Evolutionary conservation across 2,329 filamentous ascomycete species (phyloP).

Genomic region (Verruconis gallopava): DNA sequence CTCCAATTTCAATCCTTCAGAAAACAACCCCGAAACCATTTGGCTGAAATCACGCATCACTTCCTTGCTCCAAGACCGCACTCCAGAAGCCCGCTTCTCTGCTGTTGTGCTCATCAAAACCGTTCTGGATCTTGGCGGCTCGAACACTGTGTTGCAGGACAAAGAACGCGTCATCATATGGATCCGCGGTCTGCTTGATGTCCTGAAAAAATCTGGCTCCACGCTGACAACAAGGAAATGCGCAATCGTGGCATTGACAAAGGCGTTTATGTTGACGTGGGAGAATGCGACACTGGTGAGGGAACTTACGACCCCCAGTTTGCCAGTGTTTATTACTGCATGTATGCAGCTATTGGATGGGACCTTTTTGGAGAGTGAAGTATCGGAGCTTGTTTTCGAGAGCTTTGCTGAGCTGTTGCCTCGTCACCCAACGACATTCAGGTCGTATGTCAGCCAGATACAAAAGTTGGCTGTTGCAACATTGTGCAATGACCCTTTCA

Average conservation of each 20-base stretch:
- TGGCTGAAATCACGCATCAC: constrained; percentile 66
- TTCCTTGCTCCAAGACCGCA: constrained; percentile 66
- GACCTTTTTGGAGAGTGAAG: constrained; percentile 12
- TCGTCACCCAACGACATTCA: constrained; percentile 72
- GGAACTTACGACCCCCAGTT: constrained; percentile 74
- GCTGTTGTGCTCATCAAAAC: constrained; percentile 71
- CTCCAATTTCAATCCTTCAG: constrained; percentile 49
- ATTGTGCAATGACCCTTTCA: constrained; percentile 52
- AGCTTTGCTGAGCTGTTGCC: constrained; percentile 60
- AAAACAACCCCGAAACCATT: constrained; percentile 41
- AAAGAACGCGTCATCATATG: constrained; percentile 44
- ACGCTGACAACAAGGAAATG: constrained; percentile 60
- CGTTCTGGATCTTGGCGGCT: constrained; percentile 68
- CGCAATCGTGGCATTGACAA: constrained; percentile 61
- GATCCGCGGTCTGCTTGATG: constrained; percentile 60
- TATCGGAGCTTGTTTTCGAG: constrained; percentile 42
- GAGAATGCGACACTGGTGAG: constrained; percentile 70
- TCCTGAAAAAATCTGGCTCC: constrained; percentile 64
- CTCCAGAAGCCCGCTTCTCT: constrained; percentile 59
- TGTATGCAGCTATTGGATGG: constrained; percentile 50
- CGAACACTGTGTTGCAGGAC: constrained; percentile 62
- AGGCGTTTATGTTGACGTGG: constrained; percentile 73
- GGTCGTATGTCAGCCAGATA: constrained; percentile 60
- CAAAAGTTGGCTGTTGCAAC: constrained; percentile 43
- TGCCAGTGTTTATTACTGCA: constrained; percentile 60